Conservation (phyloP, 1,139 yeast species). For the Hansenula sp. region DNA sequence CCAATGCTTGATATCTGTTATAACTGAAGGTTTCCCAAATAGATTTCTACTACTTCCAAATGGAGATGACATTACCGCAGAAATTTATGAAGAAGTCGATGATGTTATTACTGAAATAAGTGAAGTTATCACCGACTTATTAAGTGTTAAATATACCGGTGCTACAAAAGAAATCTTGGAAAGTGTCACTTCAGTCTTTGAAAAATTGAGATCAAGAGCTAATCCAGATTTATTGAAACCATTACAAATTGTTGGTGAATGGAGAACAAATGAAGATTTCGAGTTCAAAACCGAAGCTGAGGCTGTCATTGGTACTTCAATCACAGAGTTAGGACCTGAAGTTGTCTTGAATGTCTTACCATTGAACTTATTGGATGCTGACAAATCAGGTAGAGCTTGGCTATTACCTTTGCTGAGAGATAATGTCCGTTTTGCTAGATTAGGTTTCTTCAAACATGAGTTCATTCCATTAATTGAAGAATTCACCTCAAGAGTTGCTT, state of each 20-base stretch:
- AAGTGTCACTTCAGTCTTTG: constrained; percentile 59
- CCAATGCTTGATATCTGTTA: constrained; percentile 79
- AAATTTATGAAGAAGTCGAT: constrained; percentile 54
- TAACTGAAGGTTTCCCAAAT: constrained; percentile 64
- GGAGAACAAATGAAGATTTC: constrained; percentile 78
- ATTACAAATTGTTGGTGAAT: constrained; percentile 72
- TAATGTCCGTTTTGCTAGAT: constrained; percentile 66
- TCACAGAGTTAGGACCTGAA: constrained; percentile 83
- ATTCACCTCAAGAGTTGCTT: constrained; percentile 39
- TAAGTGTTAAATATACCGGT: constrained; percentile 72
- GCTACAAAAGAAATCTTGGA: constrained; percentile 76
- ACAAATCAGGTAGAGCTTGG: constrained; percentile 86
- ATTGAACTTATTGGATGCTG: constrained; percentile 58
- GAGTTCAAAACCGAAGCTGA: constrained; percentile 81
- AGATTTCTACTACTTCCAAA: constrained; percentile 51
- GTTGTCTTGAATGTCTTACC: constrained; percentile 73
- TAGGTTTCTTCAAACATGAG: constrained; percentile 57
- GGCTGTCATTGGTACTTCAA: constrained; percentile 72
- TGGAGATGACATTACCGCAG: constrained; percentile 33
- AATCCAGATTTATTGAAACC: constrained; percentile 70
- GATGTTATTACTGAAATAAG: constrained; percentile 53
- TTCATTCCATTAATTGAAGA: constrained; percentile 66
- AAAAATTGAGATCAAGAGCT: constrained; percentile 61
- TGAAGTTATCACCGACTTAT: constrained; percentile 50
- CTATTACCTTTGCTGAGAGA: constrained; percentile 89